Evolutionary conservation across 768 basidiomycete genomes (phyloP), one percentile per base, ranked within the genome.

Genomic region (Clathrus columnatus): DNA sequence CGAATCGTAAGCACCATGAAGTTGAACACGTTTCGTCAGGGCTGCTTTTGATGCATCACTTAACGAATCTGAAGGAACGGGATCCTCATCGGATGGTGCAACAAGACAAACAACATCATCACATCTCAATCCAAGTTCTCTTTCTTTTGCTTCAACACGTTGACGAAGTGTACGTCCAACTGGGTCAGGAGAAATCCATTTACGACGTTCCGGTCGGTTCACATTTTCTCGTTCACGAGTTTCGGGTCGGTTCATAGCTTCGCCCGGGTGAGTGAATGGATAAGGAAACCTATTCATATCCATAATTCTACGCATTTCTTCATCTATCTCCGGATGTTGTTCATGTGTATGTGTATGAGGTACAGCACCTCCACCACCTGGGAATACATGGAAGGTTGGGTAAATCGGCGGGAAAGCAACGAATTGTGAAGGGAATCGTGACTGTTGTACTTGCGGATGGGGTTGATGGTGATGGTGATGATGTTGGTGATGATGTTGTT

Each of bases 31-130:
- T 50, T 5, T 50, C 43, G 43, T 48, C 60, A 59, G 23, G 69
- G 67, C 11, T 14, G 50, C 7, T 65, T 57, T 48, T 64, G 64
- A 50, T 62, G 65, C 43, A 54, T 60, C 21, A 48, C 46, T 7
- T 54, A 26, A 7, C 61, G 66, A 0, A 63, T 62, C 18, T 66
- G 50, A 65, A 5, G 75, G 67, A 44, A 68, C 68, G 14, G 85
- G 85, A 43, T 86, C 84, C 16, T 87, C 85, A 55, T 87, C 85
- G 14, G 79, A 81, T 6, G 85, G 85, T 0, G 86, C 88, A 26
- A 88, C 65, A 2, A 85, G 85, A 66, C 88, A 91, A 57, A 80
- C 81, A 26, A 81, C 68, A 61, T 89, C 87, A 36, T 72, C 79
- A 65, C 88, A 91, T 48, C 88, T 73, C 61, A 87, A 63, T 0